A percentile compares a stretch with the other conserved stretches of the same genome.
Evolutionary conservation across 495 filamentous ascomycete species (phyloP).

Genomic region (Cercophora samala): DNA sequence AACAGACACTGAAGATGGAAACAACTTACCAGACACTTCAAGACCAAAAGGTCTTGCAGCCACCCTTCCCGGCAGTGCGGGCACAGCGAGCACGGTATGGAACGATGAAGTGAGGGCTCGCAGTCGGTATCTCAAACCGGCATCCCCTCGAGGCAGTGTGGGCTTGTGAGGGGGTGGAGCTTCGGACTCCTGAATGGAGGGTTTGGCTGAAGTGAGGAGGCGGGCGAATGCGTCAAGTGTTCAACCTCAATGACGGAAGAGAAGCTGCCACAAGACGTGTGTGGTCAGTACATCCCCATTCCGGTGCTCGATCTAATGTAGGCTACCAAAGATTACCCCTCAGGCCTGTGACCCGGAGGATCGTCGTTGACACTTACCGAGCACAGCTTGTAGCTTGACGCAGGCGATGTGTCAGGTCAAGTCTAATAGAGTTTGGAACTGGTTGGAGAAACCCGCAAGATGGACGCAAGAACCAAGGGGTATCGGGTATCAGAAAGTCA

Average conservation of each 20-base stretch:
- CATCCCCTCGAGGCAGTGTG: neutral
- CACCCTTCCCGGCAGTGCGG: neutral
- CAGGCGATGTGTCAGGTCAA: neutral
- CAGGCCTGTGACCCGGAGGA: neutral
- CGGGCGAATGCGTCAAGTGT: neutral
- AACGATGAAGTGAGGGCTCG: neutral
- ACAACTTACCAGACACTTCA: conserved; percentile 10
- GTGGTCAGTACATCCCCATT: neutral
- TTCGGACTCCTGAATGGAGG: neutral
- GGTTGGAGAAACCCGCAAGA: neutral
- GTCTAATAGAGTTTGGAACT: neutral
- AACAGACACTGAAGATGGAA: neutral
- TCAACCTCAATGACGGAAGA: neutral
- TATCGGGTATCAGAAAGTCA: conserved; percentile 2
- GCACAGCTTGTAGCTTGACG: neutral
- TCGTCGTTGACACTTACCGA: neutral
- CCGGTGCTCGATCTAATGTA: neutral
- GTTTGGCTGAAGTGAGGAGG: conserved; percentile 4
- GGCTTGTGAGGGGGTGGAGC: conserved; percentile 5
- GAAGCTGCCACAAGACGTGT: conserved; percentile 3
- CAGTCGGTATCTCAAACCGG: neutral
- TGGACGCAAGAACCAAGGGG: neutral
- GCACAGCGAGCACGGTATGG: neutral
- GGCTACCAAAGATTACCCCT: neutral
- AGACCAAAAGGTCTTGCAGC: conserved; percentile 5